Percentiles rank a stretch among this genome's conserved stretches.
Evolutionary conservation across 768 basidiomycete species (phyloP).

Genomic region (Lentinula boryana): DNA sequence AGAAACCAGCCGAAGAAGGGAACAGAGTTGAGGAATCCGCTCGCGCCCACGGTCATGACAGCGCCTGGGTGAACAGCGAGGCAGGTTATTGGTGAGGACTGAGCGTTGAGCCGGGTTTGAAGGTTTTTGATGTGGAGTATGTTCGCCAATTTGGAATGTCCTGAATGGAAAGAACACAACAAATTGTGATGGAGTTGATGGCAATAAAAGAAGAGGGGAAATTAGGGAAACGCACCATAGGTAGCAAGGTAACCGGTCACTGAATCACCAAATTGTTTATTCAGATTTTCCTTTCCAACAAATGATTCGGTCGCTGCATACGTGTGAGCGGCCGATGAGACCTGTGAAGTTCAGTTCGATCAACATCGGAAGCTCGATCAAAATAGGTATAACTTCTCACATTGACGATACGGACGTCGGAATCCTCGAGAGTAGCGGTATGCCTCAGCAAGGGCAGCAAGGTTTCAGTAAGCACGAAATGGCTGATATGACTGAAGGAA

Average conservation of each 20-base stretch:
- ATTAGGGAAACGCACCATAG: slow-evolving; percentile 7
- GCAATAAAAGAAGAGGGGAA: neutral
- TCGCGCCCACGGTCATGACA: slow-evolving; percentile 17
- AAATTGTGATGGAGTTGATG: neutral
- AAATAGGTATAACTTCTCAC: slow-evolving; percentile 26
- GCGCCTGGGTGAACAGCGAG: slow-evolving; percentile 22
- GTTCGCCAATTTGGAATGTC: slow-evolving; percentile 13
- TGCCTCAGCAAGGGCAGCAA: slow-evolving; percentile 46
- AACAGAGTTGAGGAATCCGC: neutral
- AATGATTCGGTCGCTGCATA: no score
- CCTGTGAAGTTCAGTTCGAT: no score
- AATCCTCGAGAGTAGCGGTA: slow-evolving; percentile 39
- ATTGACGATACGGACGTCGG: slow-evolving; percentile 42
- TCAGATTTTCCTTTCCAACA: neutral
- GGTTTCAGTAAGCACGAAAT: slow-evolving; percentile 47
- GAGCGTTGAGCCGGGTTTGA: slow-evolving; percentile 28
- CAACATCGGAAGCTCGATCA: no score
- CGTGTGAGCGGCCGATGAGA: no score
- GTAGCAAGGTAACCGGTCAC: neutral
- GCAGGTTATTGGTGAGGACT: slow-evolving; percentile 19
- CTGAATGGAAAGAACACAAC: neutral
- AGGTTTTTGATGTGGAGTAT: slow-evolving; percentile 31
- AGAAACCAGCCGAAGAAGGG: slow-evolving; percentile 14
- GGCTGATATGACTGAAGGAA: slow-evolving; percentile 40
- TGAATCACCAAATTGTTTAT: no score